Evolutionary conservation across 1,284 basidiomycete genomes (phyloP).

Genomic region (Lentinula novae-zelandiae): DNA sequence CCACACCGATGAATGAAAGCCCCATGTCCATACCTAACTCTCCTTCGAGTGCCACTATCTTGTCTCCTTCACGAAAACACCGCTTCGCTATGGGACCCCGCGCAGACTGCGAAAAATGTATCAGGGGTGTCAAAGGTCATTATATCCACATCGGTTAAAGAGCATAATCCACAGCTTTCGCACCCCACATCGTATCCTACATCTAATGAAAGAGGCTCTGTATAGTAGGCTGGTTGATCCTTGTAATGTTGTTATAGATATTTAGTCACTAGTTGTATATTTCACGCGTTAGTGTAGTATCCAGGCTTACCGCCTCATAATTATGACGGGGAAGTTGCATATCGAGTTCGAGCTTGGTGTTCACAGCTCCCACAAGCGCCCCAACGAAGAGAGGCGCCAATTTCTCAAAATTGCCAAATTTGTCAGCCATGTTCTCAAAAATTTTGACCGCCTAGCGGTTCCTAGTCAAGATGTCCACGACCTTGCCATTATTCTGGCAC

Average conservation of each 20-base stretch:
- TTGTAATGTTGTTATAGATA: no score
- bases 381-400: neutral
- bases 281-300: no score
- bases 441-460: neutral
- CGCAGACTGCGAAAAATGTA: conserved; percentile 68
- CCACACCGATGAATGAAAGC: conserved; percentile 19
- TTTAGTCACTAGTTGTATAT: no score
- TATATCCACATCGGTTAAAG: conserved; percentile 61
- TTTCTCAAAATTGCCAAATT: neutral
- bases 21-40: conserved; percentile 20
- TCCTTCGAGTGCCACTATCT: conserved; percentile 21
- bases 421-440: neutral
- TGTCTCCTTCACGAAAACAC: conserved; percentile 32
- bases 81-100: conserved; percentile 72
- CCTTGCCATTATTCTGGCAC: conserved; percentile 91
- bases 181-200: neutral
- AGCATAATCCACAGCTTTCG: neutral
- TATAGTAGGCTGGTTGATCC: no score
- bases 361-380: neutral
- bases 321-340: no score
- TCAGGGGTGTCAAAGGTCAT: conserved; percentile 64
- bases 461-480: conserved; percentile 64
- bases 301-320: no score
- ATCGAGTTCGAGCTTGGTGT: no score
- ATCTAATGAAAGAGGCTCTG: no score